Evolutionary conservation across 2,329 filamentous ascomycete genomes (phyloP).

Genomic region (Aspergillus neoniger): DNA sequence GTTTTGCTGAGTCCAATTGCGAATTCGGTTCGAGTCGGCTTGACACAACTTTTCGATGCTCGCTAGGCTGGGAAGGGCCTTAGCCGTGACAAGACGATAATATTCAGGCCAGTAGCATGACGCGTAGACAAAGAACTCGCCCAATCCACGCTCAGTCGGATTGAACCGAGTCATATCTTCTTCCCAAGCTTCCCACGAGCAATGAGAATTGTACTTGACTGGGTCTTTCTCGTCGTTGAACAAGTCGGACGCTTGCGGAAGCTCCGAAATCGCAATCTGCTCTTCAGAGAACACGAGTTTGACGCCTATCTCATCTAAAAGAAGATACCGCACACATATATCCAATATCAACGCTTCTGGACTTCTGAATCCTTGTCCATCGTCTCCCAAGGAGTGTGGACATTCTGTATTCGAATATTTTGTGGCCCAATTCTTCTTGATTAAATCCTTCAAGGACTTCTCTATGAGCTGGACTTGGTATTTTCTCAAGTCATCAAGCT

Average conservation of each 20-base stretch:
- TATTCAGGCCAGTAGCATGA: conserved; percentile 41
- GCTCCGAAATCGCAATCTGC: conserved; percentile 24
- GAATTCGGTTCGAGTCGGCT: conserved; percentile 30
- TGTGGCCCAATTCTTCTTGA: neutral
- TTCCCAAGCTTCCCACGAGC: conserved; percentile 36
- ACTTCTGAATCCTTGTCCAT: neutral
- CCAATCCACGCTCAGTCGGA: conserved; percentile 28
- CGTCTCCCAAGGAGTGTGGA: neutral
- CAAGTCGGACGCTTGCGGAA: conserved; percentile 27
- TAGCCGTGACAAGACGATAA: conserved; percentile 24
- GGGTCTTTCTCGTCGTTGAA: conserved; percentile 26
- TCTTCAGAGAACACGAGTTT: conserved; percentile 33
- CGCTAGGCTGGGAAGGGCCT: conserved; percentile 18
- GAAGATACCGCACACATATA: conserved; percentile 29
- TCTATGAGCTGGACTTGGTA: conserved; percentile 24
- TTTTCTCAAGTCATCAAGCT: conserved; percentile 17
- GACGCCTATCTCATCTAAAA: conserved; percentile 30
- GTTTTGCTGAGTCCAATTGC: conserved; percentile 38
- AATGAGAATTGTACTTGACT: conserved; percentile 22
- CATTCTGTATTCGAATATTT: neutral
- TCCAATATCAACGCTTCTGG: conserved; percentile 26
- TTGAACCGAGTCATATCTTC: conserved; percentile 31
- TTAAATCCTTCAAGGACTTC: conserved; percentile 25
- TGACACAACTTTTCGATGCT: conserved; percentile 14
- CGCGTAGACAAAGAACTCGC: conserved; percentile 38